These are phyloP conservation scores for Cornus kousa DNA, from an alignment of 148 eudicot genomes.

Conservation along the genomic window DNA sequence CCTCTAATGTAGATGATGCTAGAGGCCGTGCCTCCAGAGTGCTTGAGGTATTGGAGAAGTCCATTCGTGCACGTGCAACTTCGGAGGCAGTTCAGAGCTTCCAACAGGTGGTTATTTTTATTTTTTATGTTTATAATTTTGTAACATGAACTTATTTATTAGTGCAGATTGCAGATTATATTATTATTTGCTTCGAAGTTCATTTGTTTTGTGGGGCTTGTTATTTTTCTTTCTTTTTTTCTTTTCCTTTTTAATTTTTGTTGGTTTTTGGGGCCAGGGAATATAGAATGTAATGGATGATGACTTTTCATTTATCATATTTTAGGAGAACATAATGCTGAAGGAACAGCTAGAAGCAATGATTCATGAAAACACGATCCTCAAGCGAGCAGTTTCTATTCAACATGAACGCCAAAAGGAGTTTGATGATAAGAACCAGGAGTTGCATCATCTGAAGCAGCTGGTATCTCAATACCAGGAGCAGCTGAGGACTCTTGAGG, in stretches of 20 bases:
- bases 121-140: neutral
- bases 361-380: slow-evolving; percentile 62
- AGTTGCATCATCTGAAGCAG: slow-evolving; percentile 70
- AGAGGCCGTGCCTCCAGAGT: slow-evolving; percentile 68
- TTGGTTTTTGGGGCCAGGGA: neutral
- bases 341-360: slow-evolving; percentile 65
- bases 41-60: slow-evolving; percentile 75
- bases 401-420: slow-evolving; percentile 90
- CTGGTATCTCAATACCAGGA: slow-evolving; percentile 79
- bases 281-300: neutral
- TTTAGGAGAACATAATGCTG: slow-evolving; percentile 57
- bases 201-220: neutral
- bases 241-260: neutral
- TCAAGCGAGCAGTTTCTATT: slow-evolving; percentile 78
- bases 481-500: slow-evolving; percentile 82
- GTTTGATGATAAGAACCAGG: slow-evolving; percentile 60
- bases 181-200: neutral
- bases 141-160: neutral
- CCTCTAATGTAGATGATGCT: slow-evolving; percentile 70
- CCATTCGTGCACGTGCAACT: slow-evolving; percentile 46
- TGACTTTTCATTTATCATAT: slow-evolving; percentile 9
- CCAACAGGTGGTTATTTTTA: slow-evolving; percentile 45
- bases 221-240: neutral
- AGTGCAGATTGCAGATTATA: neutral
- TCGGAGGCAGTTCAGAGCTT: slow-evolving; percentile 46